Conservation (phyloP, 2,329 filamentous ascomycete genomes). For the Sporothrix luriei region DNA sequence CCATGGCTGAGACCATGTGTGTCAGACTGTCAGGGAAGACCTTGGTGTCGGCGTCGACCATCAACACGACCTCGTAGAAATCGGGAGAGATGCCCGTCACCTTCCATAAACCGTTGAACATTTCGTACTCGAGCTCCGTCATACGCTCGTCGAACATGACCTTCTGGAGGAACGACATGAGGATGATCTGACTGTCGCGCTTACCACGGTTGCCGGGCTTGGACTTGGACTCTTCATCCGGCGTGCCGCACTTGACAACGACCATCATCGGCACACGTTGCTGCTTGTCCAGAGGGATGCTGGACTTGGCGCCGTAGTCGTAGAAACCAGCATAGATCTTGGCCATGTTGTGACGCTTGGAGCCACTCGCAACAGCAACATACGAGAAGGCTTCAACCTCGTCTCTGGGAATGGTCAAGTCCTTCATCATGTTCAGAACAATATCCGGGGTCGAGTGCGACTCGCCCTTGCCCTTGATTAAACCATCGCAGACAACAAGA, state of each 20-base stretch:
- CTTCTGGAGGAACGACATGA: conserved; percentile 99
- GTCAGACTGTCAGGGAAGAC: conserved; percentile 98
- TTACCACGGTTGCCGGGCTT: conserved; percentile 98
- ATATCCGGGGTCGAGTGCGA: conserved; percentile 84
- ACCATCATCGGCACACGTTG: conserved; percentile 98
- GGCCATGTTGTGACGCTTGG: conserved; percentile 99
- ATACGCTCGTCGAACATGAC: conserved; percentile 99
- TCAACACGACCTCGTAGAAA: conserved; percentile 96
- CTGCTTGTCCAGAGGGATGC: conserved; percentile 81
- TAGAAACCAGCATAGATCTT: conserved; percentile 99
- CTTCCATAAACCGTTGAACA: conserved; percentile 99
- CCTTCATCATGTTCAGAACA: conserved; percentile 90
- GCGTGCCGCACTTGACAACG: conserved; percentile 92
- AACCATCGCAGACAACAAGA: conserved; percentile 92
- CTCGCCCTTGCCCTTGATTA: conserved; percentile 96
- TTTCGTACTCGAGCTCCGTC: conserved; percentile 98
- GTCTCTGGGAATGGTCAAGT: conserved; percentile 75
- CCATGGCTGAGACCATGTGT: conserved; percentile 99
- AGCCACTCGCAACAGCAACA: conserved; percentile 90
- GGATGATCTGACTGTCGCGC: conserved; percentile 96
- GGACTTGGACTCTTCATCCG: conserved; percentile 74
- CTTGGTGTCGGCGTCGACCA: conserved; percentile 99
- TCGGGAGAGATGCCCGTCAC: conserved; percentile 97
- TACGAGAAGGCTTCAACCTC: conserved; percentile 92
- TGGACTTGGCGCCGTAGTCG: conserved; percentile 82